Evolutionary conservation across 352 stramenopile genomes (phyloP), one percentile per base, ranked within the genome.

Genomic region (Pythium rhizo-oryzae): DNA sequence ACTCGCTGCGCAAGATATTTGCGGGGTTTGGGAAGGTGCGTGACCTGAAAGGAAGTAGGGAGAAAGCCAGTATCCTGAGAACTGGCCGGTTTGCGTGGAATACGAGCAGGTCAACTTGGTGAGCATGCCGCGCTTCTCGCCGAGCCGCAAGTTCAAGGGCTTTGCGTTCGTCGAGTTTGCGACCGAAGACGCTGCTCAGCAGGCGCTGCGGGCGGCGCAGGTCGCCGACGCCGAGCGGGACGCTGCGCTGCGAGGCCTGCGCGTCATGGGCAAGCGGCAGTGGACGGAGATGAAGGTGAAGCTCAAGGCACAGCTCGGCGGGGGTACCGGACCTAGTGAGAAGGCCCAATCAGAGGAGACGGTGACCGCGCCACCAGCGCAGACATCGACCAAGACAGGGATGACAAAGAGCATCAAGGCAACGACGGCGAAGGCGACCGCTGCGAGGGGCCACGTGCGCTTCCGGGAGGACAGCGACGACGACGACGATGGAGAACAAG

Each of bases 141-240:
- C 81, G n/a, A 90, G 67, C 59, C 79, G 80, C 39, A 79, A 81
- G 69, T 91, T 94, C 55, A 94, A 94, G 65, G 85, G 85, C 9
- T 94, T 94, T 77, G 85, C 78, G 30, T 94, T 94, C n/a, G 80
- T 92, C 24, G 85, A 94, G 73, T 94, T 94, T 56, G 72, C 78
- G 3, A 73, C 79, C 0, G 58, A 58, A 35, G 74, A 73, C 18
- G 59, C 75, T 8, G 78, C 78, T 2, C 46, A 74, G 8, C 15
- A 72, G 47, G 78, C 72, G 2, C 41, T 79, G 43, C 59, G 62
- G 47, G 78, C 72, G 4, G 62, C 69, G 25, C 65, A 28, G 43
- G 13, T 16, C 15, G 13, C 39, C 2, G 53, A 61, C 13, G 59
- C 25, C 7, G 69, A 84, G 15, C 21, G 53, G 13, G 56, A 74